These are phyloP conservation scores for Fagopyrum tataricum DNA, from an alignment of 148 eudicot species.

Conservation along the genomic window DNA sequence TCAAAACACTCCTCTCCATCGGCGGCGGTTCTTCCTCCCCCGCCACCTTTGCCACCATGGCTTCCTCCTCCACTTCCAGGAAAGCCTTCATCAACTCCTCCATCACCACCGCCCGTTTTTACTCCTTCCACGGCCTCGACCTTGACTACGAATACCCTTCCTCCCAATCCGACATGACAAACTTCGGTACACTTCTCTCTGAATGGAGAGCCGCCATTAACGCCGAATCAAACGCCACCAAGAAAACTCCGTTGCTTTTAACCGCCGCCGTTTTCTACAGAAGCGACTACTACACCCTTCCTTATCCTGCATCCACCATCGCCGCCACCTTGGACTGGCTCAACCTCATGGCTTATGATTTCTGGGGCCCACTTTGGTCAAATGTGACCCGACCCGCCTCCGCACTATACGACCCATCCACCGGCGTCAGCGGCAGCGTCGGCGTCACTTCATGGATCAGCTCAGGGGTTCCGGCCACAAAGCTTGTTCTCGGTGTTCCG, in stretches of 20 bases:
- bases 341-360: slow-evolving; percentile 40
- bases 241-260: slow-evolving; percentile 22
- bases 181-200: slow-evolving; percentile 26
- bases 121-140: slow-evolving; percentile 47
- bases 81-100: slow-evolving; percentile 48
- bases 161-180: slow-evolving; percentile 28
- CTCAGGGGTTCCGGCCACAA: slow-evolving; percentile 21
- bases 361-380: slow-evolving; percentile 22
- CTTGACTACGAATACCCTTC: slow-evolving; percentile 52
- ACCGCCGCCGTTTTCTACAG: slow-evolving; percentile 33
- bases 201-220: slow-evolving; percentile 47
- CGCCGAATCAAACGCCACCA: slow-evolving; percentile 23
- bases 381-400: slow-evolving; percentile 26
- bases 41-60: slow-evolving; percentile 28
- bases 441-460: slow-evolving; percentile 35
- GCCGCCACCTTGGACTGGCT: slow-evolving; percentile 30
- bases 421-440: slow-evolving; percentile 27
- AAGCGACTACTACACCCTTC: slow-evolving; percentile 21
- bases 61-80: slow-evolving; percentile 30
- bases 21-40: slow-evolving; percentile 28
- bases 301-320: slow-evolving; percentile 19
- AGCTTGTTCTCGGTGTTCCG: slow-evolving; percentile 46
- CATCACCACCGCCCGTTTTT: slow-evolving; percentile 27
- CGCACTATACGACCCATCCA: slow-evolving; percentile 26
- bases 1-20: slow-evolving; percentile 47